Conservation (phyloP, 2,329 filamentous ascomycete species). For the Tolypocladium pustulatum region DNA sequence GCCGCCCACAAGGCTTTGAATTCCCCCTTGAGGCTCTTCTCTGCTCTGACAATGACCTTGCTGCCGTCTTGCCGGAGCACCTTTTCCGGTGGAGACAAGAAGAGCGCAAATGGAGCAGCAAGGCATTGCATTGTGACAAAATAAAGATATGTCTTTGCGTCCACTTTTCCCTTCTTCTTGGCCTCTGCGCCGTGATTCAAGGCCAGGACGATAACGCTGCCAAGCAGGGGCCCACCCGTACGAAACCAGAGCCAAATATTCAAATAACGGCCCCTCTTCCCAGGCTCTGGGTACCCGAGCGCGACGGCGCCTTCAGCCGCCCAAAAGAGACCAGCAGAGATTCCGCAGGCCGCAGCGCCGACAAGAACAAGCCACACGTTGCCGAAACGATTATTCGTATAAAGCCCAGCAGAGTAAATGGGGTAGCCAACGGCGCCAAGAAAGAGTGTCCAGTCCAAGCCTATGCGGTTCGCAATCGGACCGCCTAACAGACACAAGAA, state of each 20-base stretch:
- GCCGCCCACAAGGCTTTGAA: slow-evolving; percentile 11
- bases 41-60: slow-evolving; percentile 10
- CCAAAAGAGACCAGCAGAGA: slow-evolving; percentile 40
- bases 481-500: slow-evolving; percentile 37
- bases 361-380: slow-evolving; percentile 41
- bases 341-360: slow-evolving; percentile 35
- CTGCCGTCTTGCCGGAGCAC: slow-evolving; percentile 15
- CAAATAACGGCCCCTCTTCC: slow-evolving; percentile 30
- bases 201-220: slow-evolving; percentile 33
- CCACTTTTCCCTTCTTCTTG: slow-evolving; percentile 13
- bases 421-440: slow-evolving; percentile 36
- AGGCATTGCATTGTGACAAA: slow-evolving; percentile 17
- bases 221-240: slow-evolving; percentile 35
- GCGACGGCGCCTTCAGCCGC: slow-evolving; percentile 38
- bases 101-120: slow-evolving; percentile 13
- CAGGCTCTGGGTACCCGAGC: slow-evolving; percentile 35
- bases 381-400: slow-evolving; percentile 38
- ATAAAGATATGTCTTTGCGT: slow-evolving; percentile 15
- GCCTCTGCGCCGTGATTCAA: slow-evolving; percentile 22
- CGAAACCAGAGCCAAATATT: slow-evolving; percentile 33
- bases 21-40: slow-evolving; percentile 12
- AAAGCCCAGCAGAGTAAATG: slow-evolving; percentile 37
- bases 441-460: slow-evolving; percentile 32
- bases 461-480: slow-evolving; percentile 36
- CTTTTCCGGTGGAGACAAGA: slow-evolving; percentile 17